A percentile compares a stretch with the other conserved stretches of the same genome.
Conservation (phyloP, 192 early-diverging fungal species). For the Gryganskiella cystojenkinii region DNA sequence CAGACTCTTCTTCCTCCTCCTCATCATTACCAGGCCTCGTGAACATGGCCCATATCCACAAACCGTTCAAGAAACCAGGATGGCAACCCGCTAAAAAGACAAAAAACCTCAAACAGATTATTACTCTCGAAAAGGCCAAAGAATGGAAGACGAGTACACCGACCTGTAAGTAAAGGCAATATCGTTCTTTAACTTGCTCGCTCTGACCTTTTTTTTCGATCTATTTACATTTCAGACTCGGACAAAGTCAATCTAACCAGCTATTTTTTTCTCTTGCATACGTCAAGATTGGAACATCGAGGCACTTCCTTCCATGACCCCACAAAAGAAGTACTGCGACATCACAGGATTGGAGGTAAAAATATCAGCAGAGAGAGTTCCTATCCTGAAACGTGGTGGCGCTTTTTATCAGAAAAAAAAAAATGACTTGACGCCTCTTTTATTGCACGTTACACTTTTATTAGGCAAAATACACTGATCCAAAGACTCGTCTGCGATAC, state of each 20-base stretch:
- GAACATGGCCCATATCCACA: conserved; percentile 54
- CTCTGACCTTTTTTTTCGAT: neutral
- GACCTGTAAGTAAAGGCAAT: conserved; percentile 10
- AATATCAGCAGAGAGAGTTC: neutral
- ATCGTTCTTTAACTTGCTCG: neutral
- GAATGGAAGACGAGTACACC: conserved; percentile 38
- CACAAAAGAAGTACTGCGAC: conserved; percentile 93
- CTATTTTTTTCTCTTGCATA: neutral
- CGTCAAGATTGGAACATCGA: conserved; percentile 87
- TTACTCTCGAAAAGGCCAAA: conserved; percentile 72
- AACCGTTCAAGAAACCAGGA: conserved; percentile 80
- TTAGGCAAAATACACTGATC: conserved; percentile 85
- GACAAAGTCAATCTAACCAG: neutral
- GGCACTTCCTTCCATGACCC: conserved; percentile 82
- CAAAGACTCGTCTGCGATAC: conserved; percentile 86
- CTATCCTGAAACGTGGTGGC: neutral
- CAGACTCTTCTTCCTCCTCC: neutral
- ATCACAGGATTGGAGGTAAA: conserved; percentile 85
- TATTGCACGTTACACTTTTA: conserved; percentile 3
- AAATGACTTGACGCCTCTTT: neutral
- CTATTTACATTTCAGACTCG: neutral
- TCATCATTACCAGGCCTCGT: conserved; percentile 1
- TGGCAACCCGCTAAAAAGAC: conserved; percentile 75
- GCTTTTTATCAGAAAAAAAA: neutral
- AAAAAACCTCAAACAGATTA: conserved; percentile 86